A percentile compares a stretch with the other conserved stretches of the same genome.
phyloP scores from a whole-genome alignment of 1,284 basidiomycete species.

The Apiotrichum sp. region DNA sequence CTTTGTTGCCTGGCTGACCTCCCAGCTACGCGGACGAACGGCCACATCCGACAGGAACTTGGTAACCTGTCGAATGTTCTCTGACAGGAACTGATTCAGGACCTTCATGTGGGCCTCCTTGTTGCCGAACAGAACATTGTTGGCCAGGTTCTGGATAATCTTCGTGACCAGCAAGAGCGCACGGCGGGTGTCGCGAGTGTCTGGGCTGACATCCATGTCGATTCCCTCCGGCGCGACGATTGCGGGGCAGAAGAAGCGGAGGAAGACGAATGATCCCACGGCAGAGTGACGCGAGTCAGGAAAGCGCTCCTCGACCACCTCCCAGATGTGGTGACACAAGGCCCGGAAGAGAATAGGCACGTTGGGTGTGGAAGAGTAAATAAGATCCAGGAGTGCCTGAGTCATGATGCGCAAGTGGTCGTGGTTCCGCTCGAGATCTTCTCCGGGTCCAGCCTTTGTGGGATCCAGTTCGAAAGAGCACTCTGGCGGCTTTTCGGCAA shows the following conservation, averaged over 20 bases:
- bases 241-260: constrained; percentile 67
- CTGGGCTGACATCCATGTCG: constrained; percentile 70
- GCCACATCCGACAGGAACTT: constrained; percentile 74
- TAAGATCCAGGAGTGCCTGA: constrained; percentile 66
- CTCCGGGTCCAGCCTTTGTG: constrained; percentile 53
- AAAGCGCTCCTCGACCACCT: constrained; percentile 71
- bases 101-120: constrained; percentile 73
- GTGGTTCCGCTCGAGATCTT: constrained; percentile 64
- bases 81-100: constrained; percentile 69
- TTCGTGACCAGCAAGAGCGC: constrained; percentile 81
- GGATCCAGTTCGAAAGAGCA: constrained; percentile 76
- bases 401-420: constrained; percentile 68
- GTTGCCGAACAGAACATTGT: constrained; percentile 85
- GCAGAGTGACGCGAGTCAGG: constrained; percentile 78
- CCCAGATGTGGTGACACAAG: constrained; percentile 75
- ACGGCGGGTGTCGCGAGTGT: constrained; percentile 58
- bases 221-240: constrained; percentile 78
- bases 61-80: constrained; percentile 72
- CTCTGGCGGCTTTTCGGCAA: constrained; percentile 65
- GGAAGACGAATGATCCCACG: constrained; percentile 83
- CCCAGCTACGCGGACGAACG: constrained; percentile 44
- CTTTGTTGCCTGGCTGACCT: constrained; percentile 32
- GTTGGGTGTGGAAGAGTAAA: constrained; percentile 62
- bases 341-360: constrained; percentile 80
- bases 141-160: constrained; percentile 84